Base-by-base conservation (phyloP, 441 rosid genomes). In the Dalechampia spathulata region DNA sequence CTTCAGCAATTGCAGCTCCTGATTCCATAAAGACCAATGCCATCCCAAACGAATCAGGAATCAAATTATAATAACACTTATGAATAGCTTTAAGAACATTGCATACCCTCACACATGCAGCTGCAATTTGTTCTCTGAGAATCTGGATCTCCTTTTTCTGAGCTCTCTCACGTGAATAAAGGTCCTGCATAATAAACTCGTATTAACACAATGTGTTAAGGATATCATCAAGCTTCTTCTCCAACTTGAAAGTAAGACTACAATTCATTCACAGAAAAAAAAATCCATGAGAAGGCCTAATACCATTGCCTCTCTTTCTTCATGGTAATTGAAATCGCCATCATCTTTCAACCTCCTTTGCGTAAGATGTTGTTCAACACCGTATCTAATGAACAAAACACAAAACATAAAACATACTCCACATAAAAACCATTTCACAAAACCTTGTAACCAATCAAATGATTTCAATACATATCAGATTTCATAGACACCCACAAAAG, bases 1-100 rank as follows among this genome's bases (percentile, higher is more conserved):
- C 66, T 75, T 83, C 65, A 83, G 72, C 66, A 83, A 64, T 73
- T 87, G 94, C 81, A 93, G 65, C 68, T 93, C 96, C 99, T 93
- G 87, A 66, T 41, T 63, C 16, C 68, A 75, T 30, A 63, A 43
- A 56, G 49, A 63, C 16, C 52, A 68, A 63, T 3, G 41, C 58
- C 70, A 55, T 21, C 34, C 37, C 57, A 46, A 27, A 36, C 27
- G 38, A 58, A 52, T 65, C 30, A 61, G 52, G 72, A 62, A 66
- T 46, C 28, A 48, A 17, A 54, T 9, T 38, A 27, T 20, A 32
- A 30, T 47, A 20, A 47, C 41, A 46, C 28, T 41, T 32, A 37
- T 41, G 50, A 15, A 54, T 45, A 13, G 52, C 52, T 40, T 42
- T 28, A 10, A 58, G 47, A 39, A 67, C 57, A 63, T 32, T 38